Evolutionary conservation across 139 green algal species (phyloP), one percentile per base, ranked within the genome.

Genomic region (Volvox reticuliferus): DNA sequence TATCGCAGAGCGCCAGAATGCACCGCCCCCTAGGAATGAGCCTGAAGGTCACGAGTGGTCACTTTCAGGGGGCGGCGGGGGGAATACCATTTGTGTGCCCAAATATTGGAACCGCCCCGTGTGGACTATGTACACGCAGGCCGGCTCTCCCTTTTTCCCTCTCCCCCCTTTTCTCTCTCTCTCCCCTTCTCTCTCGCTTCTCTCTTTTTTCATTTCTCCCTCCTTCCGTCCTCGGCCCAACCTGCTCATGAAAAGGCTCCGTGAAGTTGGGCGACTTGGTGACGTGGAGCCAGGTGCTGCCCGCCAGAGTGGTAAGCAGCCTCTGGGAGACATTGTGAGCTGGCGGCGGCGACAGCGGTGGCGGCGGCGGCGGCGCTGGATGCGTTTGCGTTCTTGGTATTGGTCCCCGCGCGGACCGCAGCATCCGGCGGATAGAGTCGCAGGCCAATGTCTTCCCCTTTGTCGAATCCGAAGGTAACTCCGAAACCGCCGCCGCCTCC

Each of bases 161-260:
- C 5, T 55, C 44, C 44, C 44, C 9, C 44, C 44, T 55, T n/a
- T n/a, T n/a, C n/a, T n/a, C n/a, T n/a, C n/a, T n/a, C n/a, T n/a
- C n/a, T n/a, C n/a, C n/a, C n/a, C 44, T 9, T 9, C 44, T 55
- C 44, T 9, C 44, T 55, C 44, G 5, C 44, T 9, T 55, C 44
- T 55, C 44, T 55, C 44, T 16, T 12, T 12, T 28, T 28, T 73
- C n/a, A n/a, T n/a, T n/a, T n/a, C n/a, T 55, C 65, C 65, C 65
- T 73, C 65, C 65, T 24, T 12, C 65, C 12, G 6, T 28, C 12
- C 21, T 73, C 65, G 20, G 44, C 3, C 85, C 2, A 22, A 75
- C 86, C 73, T 90, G 18, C 86, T 90, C 86, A 24, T 90, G 86
- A 55, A 77, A 90, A 0, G 73, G 71, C 73, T 65, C 71, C 30